These are phyloP conservation scores for Nyctanthes arbortristis DNA, from an alignment of 257 asterid genomes.

Conservation along the genomic window DNA sequence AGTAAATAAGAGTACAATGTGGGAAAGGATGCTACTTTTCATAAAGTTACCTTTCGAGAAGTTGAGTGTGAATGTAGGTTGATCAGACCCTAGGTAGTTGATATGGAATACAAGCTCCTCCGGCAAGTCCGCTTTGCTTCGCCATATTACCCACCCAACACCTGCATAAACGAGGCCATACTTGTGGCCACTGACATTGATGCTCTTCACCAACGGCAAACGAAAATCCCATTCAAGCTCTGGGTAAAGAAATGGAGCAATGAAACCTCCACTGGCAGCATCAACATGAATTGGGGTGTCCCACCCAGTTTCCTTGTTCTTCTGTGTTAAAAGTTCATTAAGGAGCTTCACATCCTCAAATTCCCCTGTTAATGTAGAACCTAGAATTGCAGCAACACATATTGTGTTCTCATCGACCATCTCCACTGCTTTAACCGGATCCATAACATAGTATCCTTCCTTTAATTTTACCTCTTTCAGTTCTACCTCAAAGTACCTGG, in stretches of 20 bases:
- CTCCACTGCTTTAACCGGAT: slow-evolving; percentile 65
- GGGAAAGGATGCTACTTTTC: background rate
- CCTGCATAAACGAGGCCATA: slow-evolving; percentile 83
- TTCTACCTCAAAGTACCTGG: slow-evolving; percentile 78
- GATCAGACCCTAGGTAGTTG: slow-evolving; percentile 79
- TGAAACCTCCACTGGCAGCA: slow-evolving; percentile 89
- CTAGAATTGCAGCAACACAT: slow-evolving; percentile 77
- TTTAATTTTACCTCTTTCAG: slow-evolving; percentile 68
- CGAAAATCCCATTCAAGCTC: slow-evolving; percentile 87
- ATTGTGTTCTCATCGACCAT: slow-evolving; percentile 80
- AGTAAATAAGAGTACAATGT: background rate
- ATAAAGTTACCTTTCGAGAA: slow-evolving; percentile 61
- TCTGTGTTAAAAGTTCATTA: slow-evolving; percentile 48
- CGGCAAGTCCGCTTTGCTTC: slow-evolving; percentile 63
- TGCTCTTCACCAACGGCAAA: slow-evolving; percentile 72
- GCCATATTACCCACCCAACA: slow-evolving; percentile 81
- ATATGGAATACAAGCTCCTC: slow-evolving; percentile 75
- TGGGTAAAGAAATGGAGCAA: slow-evolving; percentile 71
- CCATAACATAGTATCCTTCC: slow-evolving; percentile 73
- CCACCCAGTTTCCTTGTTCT: slow-evolving; percentile 73
- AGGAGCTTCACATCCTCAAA: slow-evolving; percentile 81
- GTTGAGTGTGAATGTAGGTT: slow-evolving; percentile 80
- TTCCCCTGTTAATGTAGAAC: slow-evolving; percentile 76
- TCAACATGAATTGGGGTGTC: slow-evolving; percentile 78
- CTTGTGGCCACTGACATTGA: slow-evolving; percentile 82